Conservation (phyloP, 2,329 filamentous ascomycete species). For the Venturia nashicola region DNA sequence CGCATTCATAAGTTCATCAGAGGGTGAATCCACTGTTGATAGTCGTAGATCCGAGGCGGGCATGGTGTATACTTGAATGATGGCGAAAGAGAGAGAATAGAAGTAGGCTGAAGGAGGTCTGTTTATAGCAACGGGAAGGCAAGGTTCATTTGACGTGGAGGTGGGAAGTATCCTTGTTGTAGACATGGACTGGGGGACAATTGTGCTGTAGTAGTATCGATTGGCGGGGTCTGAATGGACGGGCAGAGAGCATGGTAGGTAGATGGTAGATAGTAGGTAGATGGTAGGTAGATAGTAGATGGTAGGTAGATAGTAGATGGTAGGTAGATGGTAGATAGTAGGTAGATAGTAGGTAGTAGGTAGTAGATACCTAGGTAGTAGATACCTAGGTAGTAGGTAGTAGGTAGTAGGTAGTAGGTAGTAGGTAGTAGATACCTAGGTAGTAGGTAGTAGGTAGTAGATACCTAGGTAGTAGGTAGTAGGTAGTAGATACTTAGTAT, state of each 20-base stretch:
- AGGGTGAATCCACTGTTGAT: slow-evolving; percentile 25
- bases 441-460: too few species aligned
- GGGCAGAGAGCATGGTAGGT: neutral
- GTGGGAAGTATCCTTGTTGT: neutral
- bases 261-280: too few species aligned
- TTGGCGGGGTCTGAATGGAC: slow-evolving; percentile 8
- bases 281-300: too few species aligned
- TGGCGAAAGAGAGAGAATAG: neutral
- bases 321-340: too few species aligned
- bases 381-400: too few species aligned
- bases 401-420: too few species aligned
- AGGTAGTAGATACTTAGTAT: too few species aligned
- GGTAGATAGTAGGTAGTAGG: too few species aligned
- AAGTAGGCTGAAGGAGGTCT: slow-evolving; percentile 12
- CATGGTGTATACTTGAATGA: neutral
- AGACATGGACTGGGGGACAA: neutral
- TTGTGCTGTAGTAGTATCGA: neutral
- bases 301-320: too few species aligned
- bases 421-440: too few species aligned
- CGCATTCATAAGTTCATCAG: slow-evolving; percentile 32
- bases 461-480: too few species aligned
- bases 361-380: too few species aligned
- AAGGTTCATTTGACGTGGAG: slow-evolving; percentile 4
- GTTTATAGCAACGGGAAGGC: slow-evolving; percentile 8
- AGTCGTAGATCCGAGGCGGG: neutral